These are phyloP conservation scores for Aspergillus novoparasiticus DNA, from an alignment of 2,329 filamentous ascomycete genomes.

Conservation along the genomic window DNA sequence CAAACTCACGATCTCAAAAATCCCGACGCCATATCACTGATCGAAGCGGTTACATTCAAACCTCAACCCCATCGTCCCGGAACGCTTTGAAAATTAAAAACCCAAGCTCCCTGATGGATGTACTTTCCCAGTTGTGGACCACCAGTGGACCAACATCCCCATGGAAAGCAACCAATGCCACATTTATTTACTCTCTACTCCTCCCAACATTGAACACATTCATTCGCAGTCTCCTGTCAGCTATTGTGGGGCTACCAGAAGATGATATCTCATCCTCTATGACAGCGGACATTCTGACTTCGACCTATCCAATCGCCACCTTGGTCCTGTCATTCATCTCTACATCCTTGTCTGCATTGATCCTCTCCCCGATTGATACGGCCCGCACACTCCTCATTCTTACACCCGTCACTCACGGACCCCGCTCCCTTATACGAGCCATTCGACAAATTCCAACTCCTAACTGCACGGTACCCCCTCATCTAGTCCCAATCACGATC, in stretches of 20 bases:
- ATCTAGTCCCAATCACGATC: slow-evolving; percentile 79
- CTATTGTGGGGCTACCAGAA: slow-evolving; percentile 86
- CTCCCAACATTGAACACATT: slow-evolving; percentile 88
- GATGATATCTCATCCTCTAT: slow-evolving; percentile 60
- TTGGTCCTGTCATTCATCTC: slow-evolving; percentile 71
- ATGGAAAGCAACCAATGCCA: slow-evolving; percentile 91
- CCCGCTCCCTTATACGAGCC: slow-evolving; percentile 76
- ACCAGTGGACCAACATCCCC: slow-evolving; percentile 89
- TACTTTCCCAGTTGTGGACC: slow-evolving; percentile 83
- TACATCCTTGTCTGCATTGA: slow-evolving; percentile 71
- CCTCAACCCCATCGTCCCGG: slow-evolving; percentile 43
- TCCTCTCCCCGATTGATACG: slow-evolving; percentile 85
- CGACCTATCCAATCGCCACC: slow-evolving; percentile 79
- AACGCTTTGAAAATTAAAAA: slow-evolving; percentile 73
- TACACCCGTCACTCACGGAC: slow-evolving; percentile 73
- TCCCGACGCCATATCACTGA: slow-evolving; percentile 47
- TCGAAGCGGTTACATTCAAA: slow-evolving; percentile 47
- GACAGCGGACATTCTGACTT: slow-evolving; percentile 72
- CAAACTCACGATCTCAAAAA: slow-evolving; percentile 42
- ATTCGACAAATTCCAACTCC: slow-evolving; percentile 75
- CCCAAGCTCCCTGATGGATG: slow-evolving; percentile 80
- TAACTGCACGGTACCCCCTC: slow-evolving; percentile 67
- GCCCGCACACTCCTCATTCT: slow-evolving; percentile 85
- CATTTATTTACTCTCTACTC: slow-evolving; percentile 87
- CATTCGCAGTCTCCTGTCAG: slow-evolving; percentile 86